Evolutionary conservation across 139 green algal genomes (phyloP).

Genomic region (Haematococcus sp.): DNA sequence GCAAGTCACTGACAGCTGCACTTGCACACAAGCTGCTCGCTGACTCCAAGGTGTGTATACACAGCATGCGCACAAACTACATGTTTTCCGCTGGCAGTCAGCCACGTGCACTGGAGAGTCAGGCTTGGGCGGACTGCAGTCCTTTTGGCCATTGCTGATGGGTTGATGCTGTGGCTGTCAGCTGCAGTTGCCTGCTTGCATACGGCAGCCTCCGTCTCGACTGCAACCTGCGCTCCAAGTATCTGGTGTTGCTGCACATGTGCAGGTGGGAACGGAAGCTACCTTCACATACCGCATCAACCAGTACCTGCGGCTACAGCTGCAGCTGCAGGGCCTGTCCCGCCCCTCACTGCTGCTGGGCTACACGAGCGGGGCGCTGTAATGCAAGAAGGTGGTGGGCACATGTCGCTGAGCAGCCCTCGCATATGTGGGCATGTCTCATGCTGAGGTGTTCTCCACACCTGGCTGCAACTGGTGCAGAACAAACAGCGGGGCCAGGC

Average conservation of each 20-base stretch:
- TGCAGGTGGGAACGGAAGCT: constrained; percentile 67
- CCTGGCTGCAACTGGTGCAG: too few relatives aligned
- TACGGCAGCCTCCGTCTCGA: background rate
- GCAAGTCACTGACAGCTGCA: constrained; percentile 58
- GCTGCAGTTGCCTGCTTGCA: background rate
- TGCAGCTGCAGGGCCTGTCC: constrained; percentile 66
- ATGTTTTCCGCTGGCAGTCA: too few relatives aligned
- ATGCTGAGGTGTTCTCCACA: too few relatives aligned
- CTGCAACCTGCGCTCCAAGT: constrained; percentile 13
- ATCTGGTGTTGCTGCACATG: too few relatives aligned
- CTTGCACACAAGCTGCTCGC: constrained; percentile 81
- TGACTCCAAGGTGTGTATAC: constrained; percentile 45
- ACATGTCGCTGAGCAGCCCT: too few relatives aligned
- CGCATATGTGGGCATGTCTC: too few relatives aligned
- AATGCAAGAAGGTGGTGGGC: too few relatives aligned
- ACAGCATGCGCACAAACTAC: constrained; percentile 82
- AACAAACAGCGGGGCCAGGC: too few relatives aligned
- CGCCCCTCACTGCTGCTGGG: constrained; percentile 80
- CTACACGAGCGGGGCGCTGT: constrained; percentile 51
- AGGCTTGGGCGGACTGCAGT: too few relatives aligned
- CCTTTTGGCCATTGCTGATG: too few relatives aligned
- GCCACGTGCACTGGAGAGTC: too few relatives aligned
- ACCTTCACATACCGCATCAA: constrained; percentile 83
- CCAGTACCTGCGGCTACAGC: constrained; percentile 76
- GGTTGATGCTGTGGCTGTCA: too few relatives aligned